Conservation (phyloP, 2,329 filamentous ascomycete species). For the Penicillium sp. region DNA sequence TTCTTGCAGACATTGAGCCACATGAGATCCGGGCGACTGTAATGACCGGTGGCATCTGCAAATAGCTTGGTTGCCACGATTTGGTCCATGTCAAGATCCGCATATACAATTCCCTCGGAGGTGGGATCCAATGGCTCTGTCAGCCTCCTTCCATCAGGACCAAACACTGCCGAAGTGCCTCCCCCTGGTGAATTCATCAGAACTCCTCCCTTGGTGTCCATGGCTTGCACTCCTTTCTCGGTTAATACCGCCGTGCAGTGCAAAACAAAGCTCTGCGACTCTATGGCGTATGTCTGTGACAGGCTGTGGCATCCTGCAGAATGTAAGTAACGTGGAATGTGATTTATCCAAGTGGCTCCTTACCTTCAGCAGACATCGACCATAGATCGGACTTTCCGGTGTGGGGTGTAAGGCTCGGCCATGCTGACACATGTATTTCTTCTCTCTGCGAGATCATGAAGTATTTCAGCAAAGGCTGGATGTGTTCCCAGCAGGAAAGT, state of each 20-base stretch:
- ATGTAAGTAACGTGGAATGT: neutral
- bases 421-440: constrained; percentile 52
- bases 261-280: constrained; percentile 57
- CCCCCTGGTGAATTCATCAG: constrained; percentile 45
- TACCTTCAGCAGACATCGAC: constrained; percentile 35
- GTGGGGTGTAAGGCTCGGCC: constrained; percentile 38
- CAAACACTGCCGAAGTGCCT: constrained; percentile 52
- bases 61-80: constrained; percentile 34
- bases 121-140: constrained; percentile 37
- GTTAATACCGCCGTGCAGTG: constrained; percentile 53
- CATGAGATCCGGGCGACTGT: constrained; percentile 15
- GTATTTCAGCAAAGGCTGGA: constrained; percentile 53
- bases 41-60: constrained; percentile 7
- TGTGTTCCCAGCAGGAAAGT: constrained; percentile 55
- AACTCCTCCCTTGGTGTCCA: constrained; percentile 45
- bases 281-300: constrained; percentile 59
- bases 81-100: constrained; percentile 49
- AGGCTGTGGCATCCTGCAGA: constrained; percentile 40
- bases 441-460: constrained; percentile 48
- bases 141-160: constrained; percentile 53
- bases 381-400: constrained; percentile 24
- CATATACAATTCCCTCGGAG: constrained; percentile 52
- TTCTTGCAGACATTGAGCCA: constrained; percentile 1
- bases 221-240: constrained; percentile 44
- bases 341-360: neutral